These are phyloP conservation scores for Entoloma clypeatum DNA, from an alignment of 1,284 basidiomycete species.

Conservation along the genomic window DNA sequence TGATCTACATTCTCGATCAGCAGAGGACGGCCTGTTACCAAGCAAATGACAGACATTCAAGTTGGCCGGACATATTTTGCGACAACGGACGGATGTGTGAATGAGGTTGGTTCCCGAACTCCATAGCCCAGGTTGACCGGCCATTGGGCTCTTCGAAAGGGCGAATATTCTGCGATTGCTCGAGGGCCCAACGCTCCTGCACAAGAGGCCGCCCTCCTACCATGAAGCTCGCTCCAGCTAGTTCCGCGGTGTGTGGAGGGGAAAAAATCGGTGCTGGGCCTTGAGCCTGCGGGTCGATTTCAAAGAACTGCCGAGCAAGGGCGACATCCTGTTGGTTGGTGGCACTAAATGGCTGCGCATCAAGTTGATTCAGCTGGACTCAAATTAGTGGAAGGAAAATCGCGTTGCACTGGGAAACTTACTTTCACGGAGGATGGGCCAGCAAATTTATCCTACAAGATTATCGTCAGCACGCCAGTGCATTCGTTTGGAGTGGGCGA, in stretches of 20 bases:
- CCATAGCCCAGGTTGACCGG: slow-evolving; percentile 44
- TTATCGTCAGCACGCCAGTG: slow-evolving; percentile 9
- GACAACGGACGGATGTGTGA: slow-evolving; percentile 26
- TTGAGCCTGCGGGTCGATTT: slow-evolving; percentile 37
- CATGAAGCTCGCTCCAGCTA: slow-evolving; percentile 35
- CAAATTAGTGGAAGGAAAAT: slow-evolving; percentile 1
- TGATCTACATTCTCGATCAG: slow-evolving; percentile 25
- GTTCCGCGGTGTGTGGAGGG: slow-evolving; percentile 34
- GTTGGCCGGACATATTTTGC: slow-evolving; percentile 23
- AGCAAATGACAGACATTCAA: slow-evolving; percentile 29
- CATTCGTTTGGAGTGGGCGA: slow-evolving; percentile 1
- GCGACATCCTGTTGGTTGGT: slow-evolving; percentile 62
- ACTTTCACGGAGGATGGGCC: slow-evolving; percentile 71
- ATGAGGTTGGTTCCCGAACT: slow-evolving; percentile 37
- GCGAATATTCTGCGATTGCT: slow-evolving; percentile 39
- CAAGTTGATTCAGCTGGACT: slow-evolving; percentile 69
- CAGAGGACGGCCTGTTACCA: not conserved
- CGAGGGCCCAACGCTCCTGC: slow-evolving; percentile 52
- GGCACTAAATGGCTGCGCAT: slow-evolving; percentile 45
- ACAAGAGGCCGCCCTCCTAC: slow-evolving; percentile 31
- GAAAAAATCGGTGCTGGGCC: slow-evolving; percentile 31
- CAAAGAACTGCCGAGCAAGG: slow-evolving; percentile 79
- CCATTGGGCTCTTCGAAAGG: slow-evolving; percentile 29
- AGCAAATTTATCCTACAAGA: slow-evolving; percentile 61
- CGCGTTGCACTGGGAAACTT: slow-evolving; percentile 17